Evolutionary conservation across 2,329 filamentous ascomycete genomes (phyloP), one percentile per base, ranked within the genome.

Genomic region (Fonsecaea pugnacius): DNA sequence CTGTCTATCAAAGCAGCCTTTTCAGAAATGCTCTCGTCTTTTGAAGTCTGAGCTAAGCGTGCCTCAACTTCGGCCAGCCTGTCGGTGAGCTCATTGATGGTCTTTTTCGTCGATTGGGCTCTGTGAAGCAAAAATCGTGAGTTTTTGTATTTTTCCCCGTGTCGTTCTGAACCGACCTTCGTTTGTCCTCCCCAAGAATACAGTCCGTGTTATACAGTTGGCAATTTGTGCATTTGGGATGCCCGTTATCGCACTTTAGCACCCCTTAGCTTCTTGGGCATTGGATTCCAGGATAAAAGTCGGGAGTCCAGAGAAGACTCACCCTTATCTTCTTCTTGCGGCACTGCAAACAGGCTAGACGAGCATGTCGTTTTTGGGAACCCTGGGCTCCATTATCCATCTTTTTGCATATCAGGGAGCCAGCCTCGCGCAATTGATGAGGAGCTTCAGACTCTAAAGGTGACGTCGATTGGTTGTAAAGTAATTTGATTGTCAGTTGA

Each of bases 171-270:
- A 24, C 53, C 24, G 30, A 56, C 53, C 35, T 56, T 12, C 53
- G 50, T 46, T 54, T 61, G 51, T 61, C 58, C 21, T 61, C 58
- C 7, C 35, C 58, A 50, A 55, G 18, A 35, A 61, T 33, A 40
- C 51, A 56, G 32, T 56, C 53, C 8, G 35, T 27, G 21, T 56
- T 38, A 14, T 38, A 38, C 21, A 36, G 21, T 35, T 27, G 21
- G 36, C 53, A 56, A 7, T 56, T 56, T n/a, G 33, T 40, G 35
- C 53, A 56, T 38, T 56, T 56, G 32, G 53, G 53, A 7, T 27
- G 24, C 18, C 32, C 53, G 14, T 56, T 56, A n/a, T 56, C 53
- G 35, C 53, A 56, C 53, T 56, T 40, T 6, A n/a, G 16, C 14
- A n/a, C 1, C 14, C 16, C 16, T 40, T 40, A 40, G 38, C 38